These are phyloP conservation scores for Zhuliangozyma parablackwelliae DNA, from an alignment of 1,139 yeast species.

Conservation along the genomic window DNA sequence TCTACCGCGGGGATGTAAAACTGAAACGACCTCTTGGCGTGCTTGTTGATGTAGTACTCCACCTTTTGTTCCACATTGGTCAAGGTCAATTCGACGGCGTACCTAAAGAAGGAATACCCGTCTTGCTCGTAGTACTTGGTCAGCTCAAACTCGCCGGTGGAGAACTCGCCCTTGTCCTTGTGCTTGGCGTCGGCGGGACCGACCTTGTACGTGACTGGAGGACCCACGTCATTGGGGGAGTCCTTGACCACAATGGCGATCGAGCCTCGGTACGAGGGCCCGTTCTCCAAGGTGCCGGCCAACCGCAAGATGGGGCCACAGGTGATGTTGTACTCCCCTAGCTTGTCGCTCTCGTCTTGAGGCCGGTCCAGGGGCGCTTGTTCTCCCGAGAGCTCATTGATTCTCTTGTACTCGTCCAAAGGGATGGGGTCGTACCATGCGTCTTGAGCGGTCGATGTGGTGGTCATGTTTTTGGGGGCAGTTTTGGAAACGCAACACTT, in stretches of 20 bases:
- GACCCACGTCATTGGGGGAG: conserved; percentile 24
- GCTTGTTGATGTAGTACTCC: conserved; percentile 52
- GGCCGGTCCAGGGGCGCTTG: conserved; percentile 12
- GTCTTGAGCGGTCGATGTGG: neutral
- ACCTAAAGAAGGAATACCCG: conserved; percentile 61
- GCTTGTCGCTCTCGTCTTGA: conserved; percentile 15
- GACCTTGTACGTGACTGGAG: conserved; percentile 33
- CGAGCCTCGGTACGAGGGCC: conserved; percentile 57
- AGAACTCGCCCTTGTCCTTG: conserved; percentile 8
- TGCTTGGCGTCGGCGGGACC: conserved; percentile 28
- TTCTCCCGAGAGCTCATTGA: conserved; percentile 21
- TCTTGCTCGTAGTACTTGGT: conserved; percentile 33
- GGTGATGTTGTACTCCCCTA: conserved; percentile 41
- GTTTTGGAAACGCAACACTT: too few species aligned
- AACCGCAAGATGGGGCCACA: conserved; percentile 80
- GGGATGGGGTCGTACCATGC: conserved; percentile 29
- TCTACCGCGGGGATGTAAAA: conserved; percentile 56
- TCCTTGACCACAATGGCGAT: conserved; percentile 58
- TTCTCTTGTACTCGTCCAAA: conserved; percentile 21
- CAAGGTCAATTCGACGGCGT: conserved; percentile 47
- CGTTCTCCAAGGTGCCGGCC: conserved; percentile 53
- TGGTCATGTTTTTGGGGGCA: neutral
- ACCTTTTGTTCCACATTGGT: conserved; percentile 52
- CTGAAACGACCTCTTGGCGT: conserved; percentile 32
- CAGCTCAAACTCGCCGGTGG: conserved; percentile 44